Base-by-base conservation (phyloP, 805 yeast genomes). In the Candida mattraensis region DNA sequence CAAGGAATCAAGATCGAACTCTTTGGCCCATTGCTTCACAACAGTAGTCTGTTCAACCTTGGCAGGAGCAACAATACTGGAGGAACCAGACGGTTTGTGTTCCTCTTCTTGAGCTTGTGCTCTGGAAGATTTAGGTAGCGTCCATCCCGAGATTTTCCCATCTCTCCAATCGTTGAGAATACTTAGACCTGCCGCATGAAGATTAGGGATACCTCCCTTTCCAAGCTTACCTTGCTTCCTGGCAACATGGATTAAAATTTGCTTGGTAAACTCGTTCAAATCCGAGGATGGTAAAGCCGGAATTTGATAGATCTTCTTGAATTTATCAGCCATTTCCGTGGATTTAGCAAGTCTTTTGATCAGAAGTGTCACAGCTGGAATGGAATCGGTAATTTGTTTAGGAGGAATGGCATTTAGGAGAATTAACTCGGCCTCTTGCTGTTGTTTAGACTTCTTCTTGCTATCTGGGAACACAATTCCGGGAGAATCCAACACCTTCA, bases 141-240 rank as follows among this genome's bases (percentile, higher is more conserved):
- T 78, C 96, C 96, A 93, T 30, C 97, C 95, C 37, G 82, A 64
- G 52, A 93, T 79, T 58, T 93, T 78, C 40, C 99, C 99, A 61
- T 89, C 97, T 65, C 96, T 80, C 98, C 98, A 93, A 64, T 93
- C 99, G 53, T 77, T 87, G 56, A 93, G 70, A 9, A 93, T 83
- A 23, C 84, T 71, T 52, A 76, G 60, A 23, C 94, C 96, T 7
- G 98, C 95, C 46, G 89, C 73, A 40, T 78, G 83, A 45, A 93
- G 61, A 60, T 93, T 88, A 39, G 98, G 96, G 40, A 93, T 64
- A 56, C 99, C 99, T 27, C 96, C 96, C 55, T 77, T 83, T 32
- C 95, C 87, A 45, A 93, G 70, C 63, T 97, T 77, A 40, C 99
- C 99, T 61, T 87, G 80, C 50, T 80, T 77, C 61, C 99, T 81